These are phyloP conservation scores for Calonectria multiphialidica DNA, from an alignment of 2,329 filamentous ascomycete genomes.

Conservation along the genomic window DNA sequence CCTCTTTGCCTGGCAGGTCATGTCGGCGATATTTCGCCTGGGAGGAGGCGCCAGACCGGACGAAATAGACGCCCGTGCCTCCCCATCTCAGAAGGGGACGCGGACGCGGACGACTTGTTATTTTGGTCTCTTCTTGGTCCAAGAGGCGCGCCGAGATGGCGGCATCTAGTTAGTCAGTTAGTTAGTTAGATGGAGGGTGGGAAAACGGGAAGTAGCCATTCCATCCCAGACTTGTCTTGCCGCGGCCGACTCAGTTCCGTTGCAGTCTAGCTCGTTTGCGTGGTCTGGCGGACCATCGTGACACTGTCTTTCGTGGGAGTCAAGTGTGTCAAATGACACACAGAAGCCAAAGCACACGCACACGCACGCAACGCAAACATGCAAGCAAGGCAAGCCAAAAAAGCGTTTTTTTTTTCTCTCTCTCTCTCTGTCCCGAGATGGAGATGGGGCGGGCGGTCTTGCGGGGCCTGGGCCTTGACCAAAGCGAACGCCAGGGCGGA, in stretches of 20 bases:
- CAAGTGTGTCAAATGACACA: not conserved
- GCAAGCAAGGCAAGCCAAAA: no score
- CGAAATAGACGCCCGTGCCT: not conserved
- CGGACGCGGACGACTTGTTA: no score
- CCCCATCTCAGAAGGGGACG: not conserved
- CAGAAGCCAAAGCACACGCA: not conserved
- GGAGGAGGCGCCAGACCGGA: not conserved
- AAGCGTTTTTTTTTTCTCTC: no score
- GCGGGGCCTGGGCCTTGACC: not conserved
- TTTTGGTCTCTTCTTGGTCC: no score
- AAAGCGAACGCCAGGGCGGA: not conserved
- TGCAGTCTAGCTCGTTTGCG: not conserved
- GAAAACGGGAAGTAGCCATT: not conserved
- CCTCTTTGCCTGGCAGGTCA: not conserved
- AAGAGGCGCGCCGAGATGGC: not conserved
- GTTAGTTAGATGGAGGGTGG: no score
- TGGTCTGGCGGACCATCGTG: not conserved
- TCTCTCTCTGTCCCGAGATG: not conserved
- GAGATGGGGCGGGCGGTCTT: not conserved
- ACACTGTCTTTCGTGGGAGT: not conserved
- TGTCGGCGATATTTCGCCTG: not conserved
- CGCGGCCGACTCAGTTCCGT: not conserved
- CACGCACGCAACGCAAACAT: no score
- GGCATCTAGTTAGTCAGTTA: no score
- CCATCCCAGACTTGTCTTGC: conserved; percentile 7